A percentile compares a stretch with the other conserved stretches of the same genome.
Conservation (phyloP, 495 filamentous ascomycete genomes). For the Zalerion maritima region DNA sequence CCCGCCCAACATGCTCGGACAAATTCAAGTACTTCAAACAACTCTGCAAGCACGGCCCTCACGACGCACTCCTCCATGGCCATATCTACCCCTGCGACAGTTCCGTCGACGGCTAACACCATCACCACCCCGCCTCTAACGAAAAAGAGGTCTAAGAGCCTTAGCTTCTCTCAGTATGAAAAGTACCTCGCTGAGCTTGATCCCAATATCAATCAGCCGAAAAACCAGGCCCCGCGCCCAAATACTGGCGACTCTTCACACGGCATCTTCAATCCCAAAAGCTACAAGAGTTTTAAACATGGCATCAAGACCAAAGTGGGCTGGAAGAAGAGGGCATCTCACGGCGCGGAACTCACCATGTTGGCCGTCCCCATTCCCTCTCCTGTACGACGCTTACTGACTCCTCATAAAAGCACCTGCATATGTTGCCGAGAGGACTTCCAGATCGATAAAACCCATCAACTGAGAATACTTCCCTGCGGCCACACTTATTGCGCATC, state of each 20-base stretch:
- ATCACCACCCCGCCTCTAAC: slow-evolving; percentile 1
- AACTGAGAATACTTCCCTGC: slow-evolving; percentile 30
- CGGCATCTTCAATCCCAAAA: slow-evolving; percentile 19
- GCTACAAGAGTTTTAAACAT: slow-evolving; percentile 24
- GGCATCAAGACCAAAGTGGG: slow-evolving; percentile 24
- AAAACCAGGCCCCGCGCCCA: slow-evolving; percentile 11
- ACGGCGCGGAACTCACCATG: slow-evolving; percentile 18
- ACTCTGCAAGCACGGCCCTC: slow-evolving; percentile 17
- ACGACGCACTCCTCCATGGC: slow-evolving; percentile 20
- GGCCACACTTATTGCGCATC: slow-evolving; percentile 36
- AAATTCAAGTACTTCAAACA: slow-evolving; percentile 19
- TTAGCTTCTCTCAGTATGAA: slow-evolving; percentile 39
- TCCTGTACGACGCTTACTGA: slow-evolving; percentile 7
- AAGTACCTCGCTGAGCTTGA: slow-evolving; percentile 30
- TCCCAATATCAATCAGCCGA: slow-evolving; percentile 22
- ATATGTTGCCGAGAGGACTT: slow-evolving; percentile 38
- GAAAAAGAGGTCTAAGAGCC: slow-evolving; percentile 22
- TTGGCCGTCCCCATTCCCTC: slow-evolving; percentile 8
- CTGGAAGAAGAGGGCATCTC: slow-evolving; percentile 14
- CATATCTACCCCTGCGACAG: slow-evolving; percentile 1
- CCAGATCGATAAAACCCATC: slow-evolving; percentile 17
- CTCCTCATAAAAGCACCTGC: slow-evolving; percentile 26
- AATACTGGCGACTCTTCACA: slow-evolving; percentile 12
- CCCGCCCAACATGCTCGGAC: slow-evolving; percentile 19
- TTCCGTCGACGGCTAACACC: background rate